Evolutionary conservation across 192 early-diverging fungal genomes (phyloP).

Genomic region (Coemansia sp.): DNA sequence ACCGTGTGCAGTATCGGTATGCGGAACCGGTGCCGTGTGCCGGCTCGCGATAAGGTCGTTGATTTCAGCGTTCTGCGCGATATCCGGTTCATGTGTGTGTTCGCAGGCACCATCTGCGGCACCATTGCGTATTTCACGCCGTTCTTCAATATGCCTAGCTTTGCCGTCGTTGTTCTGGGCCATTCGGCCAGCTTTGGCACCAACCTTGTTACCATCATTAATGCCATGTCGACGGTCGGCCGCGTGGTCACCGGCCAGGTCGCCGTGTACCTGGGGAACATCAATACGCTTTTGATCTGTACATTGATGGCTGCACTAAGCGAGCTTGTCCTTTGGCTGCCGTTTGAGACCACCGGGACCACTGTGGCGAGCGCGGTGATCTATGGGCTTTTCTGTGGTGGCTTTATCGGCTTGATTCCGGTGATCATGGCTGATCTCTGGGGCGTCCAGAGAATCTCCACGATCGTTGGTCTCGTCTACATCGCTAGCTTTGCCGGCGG

Average conservation of each 20-base stretch:
- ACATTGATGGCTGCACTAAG: constrained; percentile 42
- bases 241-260: constrained; percentile 62
- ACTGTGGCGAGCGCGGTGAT: constrained; percentile 51
- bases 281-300: constrained; percentile 58
- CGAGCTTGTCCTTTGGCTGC: constrained; percentile 55
- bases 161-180: constrained; percentile 32
- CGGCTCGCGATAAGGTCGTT: constrained; percentile 32
- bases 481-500: constrained; percentile 54
- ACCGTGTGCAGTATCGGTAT: constrained; percentile 46
- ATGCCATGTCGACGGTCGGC: constrained; percentile 59
- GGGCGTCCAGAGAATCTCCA: constrained; percentile 56
- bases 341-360: constrained; percentile 45
- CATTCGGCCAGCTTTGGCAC: constrained; percentile 46
- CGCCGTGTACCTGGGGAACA: constrained; percentile 57
- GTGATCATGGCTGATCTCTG: constrained; percentile 56
- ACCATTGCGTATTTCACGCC: constrained; percentile 62
- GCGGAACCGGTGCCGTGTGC: constrained; percentile 23
- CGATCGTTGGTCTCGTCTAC: constrained; percentile 57
- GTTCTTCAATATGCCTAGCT: constrained; percentile 53
- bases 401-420: constrained; percentile 55
- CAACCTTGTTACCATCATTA: constrained; percentile 63
- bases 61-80: constrained; percentile 51
- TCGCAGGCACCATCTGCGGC: constrained; percentile 44
- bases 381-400: constrained; percentile 59
- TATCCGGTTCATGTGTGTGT: constrained; percentile 44